Evolutionary conservation across 1,139 yeast genomes (phyloP), one percentile per base, ranked within the genome.

Genomic region (Zygoascus hellenicus): DNA sequence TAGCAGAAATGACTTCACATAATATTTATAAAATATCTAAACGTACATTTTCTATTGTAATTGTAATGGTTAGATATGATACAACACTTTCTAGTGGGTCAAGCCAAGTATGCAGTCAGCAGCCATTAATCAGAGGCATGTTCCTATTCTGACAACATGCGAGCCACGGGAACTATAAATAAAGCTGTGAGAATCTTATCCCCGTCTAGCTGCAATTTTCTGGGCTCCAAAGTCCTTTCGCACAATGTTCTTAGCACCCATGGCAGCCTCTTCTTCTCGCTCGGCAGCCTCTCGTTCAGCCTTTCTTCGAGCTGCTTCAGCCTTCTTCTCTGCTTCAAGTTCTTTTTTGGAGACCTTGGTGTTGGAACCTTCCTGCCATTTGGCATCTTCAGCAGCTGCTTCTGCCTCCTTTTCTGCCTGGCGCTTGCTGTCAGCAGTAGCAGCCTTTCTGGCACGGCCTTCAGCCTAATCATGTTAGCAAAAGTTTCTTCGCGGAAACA

Each of bases 351-450:
- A 77, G 64, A 75, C 80, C 38, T 76, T 78, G 64, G 80, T 81
- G 68, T 85, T 85, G 32, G 87, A 59, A 19, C 95, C 95, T 38
- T 81, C 73, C 2, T 75, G 77, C 95, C 95, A 86, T 52, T 77
- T 71, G 10, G 75, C 69, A 15, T 80, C 81, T 61, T 83, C 92
- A 2, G 67, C 77, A 2, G 76, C 77, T 48, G 71, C 82, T 5
- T 64, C 67, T 70, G 53, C 50, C 7, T 71, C 74, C 2, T 66
- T 71, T 37, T 75, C 78, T 7, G 75, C 86, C 43, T 74, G 77
- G 46, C 74, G 72, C 68, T 81, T 81, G 62, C 76, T 77, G 59
- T 73, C 76, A 34, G 86, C 86, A 28, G 72, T 72, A 40, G 78
- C 90, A 7, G 83, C 87, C 71, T 81, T 84, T 61, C 72, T 76